Conservation (phyloP, 768 basidiomycete genomes). For the Tulasnella sp. region DNA sequence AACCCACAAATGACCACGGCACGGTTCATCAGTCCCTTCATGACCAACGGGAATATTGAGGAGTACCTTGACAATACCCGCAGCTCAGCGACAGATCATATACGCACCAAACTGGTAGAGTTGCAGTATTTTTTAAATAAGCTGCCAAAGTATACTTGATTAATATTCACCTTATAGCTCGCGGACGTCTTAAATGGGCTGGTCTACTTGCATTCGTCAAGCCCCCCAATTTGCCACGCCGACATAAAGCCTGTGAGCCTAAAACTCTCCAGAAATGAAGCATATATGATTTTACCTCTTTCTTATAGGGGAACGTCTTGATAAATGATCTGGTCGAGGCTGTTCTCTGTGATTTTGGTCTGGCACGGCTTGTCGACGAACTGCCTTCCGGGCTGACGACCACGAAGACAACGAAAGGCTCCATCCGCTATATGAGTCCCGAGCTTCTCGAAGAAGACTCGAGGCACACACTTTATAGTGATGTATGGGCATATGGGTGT, state of each 20-base stretch:
- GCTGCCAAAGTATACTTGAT: neutral
- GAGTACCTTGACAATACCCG: neutral
- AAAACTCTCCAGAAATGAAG: too few species aligned
- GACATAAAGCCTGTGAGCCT: neutral
- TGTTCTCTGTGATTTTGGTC: slow-evolving; percentile 4
- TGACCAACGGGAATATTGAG: neutral
- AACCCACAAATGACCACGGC: neutral
- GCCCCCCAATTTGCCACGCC: neutral
- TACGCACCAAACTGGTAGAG: neutral
- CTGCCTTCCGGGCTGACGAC: neutral
- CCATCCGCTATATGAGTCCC: neutral
- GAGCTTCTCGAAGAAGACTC: neutral
- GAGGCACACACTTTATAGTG: neutral
- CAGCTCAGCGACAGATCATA: neutral
- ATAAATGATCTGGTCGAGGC: neutral
- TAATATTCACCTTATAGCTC: neutral
- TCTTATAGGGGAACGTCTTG: neutral
- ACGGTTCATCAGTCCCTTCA: neutral
- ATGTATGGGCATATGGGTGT: slow-evolving; percentile 3
- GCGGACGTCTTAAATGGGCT: neutral
- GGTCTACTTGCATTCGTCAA: neutral
- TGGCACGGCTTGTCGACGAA: neutral
- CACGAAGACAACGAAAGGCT: neutral
- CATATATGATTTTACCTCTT: neutral
- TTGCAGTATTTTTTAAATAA: too few species aligned